Base-by-base conservation (phyloP, 345 rosid species). In the Arabis hirsuta region DNA sequence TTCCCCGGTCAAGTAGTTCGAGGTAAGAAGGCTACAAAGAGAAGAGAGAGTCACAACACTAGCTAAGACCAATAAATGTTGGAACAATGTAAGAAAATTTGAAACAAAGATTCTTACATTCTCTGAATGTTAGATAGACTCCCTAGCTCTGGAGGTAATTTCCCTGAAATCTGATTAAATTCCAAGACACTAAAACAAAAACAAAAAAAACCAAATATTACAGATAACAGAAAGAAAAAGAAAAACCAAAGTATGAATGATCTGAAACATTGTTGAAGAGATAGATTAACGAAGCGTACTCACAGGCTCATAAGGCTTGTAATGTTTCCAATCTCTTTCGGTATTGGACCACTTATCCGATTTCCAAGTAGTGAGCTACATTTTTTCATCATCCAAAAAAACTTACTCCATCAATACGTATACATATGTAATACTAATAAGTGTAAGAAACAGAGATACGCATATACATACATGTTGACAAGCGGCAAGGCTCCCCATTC, bases 1-100 rank as follows among this genome's bases (percentile, higher is more conserved):
- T 43, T 73, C 76, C 9, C 90, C 84, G 2, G 24, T 80, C 57
- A 89, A 87, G 58, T 73, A 3, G 76, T 89, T 89, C 1, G 95
- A 86, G 67, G 73, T 60, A n/a, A 89, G 32, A 26, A 13, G 3
- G 7, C 91, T 89, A 62, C 41, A 76, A 67, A 60, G 34, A 58
- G 26, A 52, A 46, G 52, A 54, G 51, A 73, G 10, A 38, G 29
- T 38, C 9, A 48, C 67, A 67, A 34, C 47, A 80, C 60, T 31
- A 36, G 16, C 2, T 22, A 38, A 45, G 4, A 61, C 13, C 36
- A 44, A 38, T 2, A 16, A 26, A 0, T n/a, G 7, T 10, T 22
- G 29, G 12, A 34, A 12, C 24, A 14, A 3, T 65, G 29, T 59
- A 2, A 14, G 8, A 67, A 29, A 62, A 46, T 0, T 66, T 45